Base-by-base conservation (phyloP, 1,139 yeast genomes). In the Geotrichum klebahnii region DNA sequence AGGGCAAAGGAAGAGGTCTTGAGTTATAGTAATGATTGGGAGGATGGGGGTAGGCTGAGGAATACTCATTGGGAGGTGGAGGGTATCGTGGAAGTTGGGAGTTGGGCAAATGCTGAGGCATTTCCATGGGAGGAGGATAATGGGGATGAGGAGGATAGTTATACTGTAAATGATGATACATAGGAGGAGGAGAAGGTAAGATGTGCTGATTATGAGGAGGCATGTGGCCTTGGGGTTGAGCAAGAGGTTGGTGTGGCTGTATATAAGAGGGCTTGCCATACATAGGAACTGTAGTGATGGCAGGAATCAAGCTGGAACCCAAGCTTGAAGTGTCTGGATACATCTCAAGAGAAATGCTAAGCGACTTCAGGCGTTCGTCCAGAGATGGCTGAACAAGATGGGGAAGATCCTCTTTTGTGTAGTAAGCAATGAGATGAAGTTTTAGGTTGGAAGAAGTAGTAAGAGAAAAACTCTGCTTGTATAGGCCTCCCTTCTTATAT, bases 391-490 rank as follows among this genome's bases (percentile, higher is more conserved):
- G 70, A 20, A 55, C 54, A 36, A 69, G 58, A 31, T 59, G 59
- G 23, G 60, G 54, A 19, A 66, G 63, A 48, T 64, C 70, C 46
- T 59, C 67, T 39, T 69, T 64, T 1, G 69, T 64, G 51, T 72
- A 71, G 58, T 81, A 81, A 31, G 80, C 72, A 28, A 81, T 79
- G 46, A 81, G 63, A 58, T 81, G 86, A 20, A 77, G 64, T 55
- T 78, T 79, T 49, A 75, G 75, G 37, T 74, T 73, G 40, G 72
- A 74, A 35, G 72, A 70, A 2, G 81, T 74, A 4, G 75, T 70
- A 33, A 80, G 64, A 3, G 81, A 75, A 56, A 80, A 79, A 43
- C 81, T 75, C 60, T 80, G 84, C 59, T 81, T 81, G 54, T 77
- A 67, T 9, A 82, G 66, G 0, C 86, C 85, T 53, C 73, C 67